phyloP scores from a whole-genome alignment of 169 alveolate species.

The Babesia bigemina region DNA sequence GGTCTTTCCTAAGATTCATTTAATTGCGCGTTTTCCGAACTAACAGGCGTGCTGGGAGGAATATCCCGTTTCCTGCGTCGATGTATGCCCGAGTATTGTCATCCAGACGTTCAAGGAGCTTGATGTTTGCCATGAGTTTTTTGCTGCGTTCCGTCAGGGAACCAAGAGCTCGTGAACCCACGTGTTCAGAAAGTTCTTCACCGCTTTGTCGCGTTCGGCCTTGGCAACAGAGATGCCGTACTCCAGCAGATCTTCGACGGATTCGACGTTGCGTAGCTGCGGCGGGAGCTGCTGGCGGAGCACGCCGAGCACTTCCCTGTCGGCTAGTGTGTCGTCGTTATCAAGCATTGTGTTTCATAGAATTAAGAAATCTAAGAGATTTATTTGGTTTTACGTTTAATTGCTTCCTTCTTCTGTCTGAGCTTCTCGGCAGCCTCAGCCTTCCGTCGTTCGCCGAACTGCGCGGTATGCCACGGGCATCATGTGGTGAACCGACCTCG shows the following conservation, averaged over 20 bases:
- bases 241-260: slow-evolving; percentile 30
- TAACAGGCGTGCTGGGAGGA: slow-evolving; percentile 41
- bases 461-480: background rate
- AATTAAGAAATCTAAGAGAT: background rate
- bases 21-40: background rate
- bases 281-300: slow-evolving; percentile 45
- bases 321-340: slow-evolving; percentile 8
- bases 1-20: slow-evolving; percentile 9
- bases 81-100: slow-evolving; percentile 19
- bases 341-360: background rate
- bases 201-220: slow-evolving; percentile 34
- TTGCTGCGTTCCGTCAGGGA: background rate
- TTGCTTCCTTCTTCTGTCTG: slow-evolving; percentile 28
- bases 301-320: slow-evolving; percentile 21
- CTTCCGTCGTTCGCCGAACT: slow-evolving; percentile 52
- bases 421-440: slow-evolving; percentile 59
- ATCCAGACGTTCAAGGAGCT: slow-evolving; percentile 9
- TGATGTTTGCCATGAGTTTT: slow-evolving; percentile 25
- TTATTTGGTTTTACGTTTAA: slow-evolving; percentile 28
- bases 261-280: slow-evolving; percentile 12
- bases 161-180: slow-evolving; percentile 1
- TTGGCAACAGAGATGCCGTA: slow-evolving; percentile 25
- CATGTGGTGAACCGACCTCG: slow-evolving; percentile 45
- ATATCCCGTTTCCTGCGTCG: slow-evolving; percentile 22
- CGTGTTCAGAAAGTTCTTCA: slow-evolving; percentile 11